Evolutionary conservation across 495 filamentous ascomycete genomes (phyloP).

Genomic region (Lineolata rhizophorae): DNA sequence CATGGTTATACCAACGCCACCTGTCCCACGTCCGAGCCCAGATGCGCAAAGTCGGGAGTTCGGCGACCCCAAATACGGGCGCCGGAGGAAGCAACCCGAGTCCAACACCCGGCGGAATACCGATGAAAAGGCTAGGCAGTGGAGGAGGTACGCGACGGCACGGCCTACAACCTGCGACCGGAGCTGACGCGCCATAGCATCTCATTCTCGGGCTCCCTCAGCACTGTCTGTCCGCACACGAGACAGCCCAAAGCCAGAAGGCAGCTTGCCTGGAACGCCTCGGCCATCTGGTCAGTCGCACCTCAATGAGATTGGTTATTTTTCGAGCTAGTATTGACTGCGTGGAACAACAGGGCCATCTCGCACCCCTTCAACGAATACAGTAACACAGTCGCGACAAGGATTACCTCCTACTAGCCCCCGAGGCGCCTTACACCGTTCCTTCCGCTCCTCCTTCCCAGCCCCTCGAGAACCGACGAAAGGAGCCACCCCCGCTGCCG

Average conservation of each 20-base stretch:
- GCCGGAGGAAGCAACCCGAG: conserved; percentile 16
- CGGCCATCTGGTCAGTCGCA: conserved; percentile 16
- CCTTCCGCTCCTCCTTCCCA: conserved; percentile 12
- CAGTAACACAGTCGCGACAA: conserved; percentile 20
- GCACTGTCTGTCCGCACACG: conserved; percentile 38
- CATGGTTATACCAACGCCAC: conserved; percentile 87
- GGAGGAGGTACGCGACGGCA: conserved; percentile 14
- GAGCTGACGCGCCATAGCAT: background rate
- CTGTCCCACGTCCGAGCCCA: conserved; percentile 73
- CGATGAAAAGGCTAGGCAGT: conserved; percentile 35
- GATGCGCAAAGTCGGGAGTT: conserved; percentile 51
- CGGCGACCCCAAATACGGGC: conserved; percentile 26
- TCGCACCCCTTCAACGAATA: conserved; percentile 23
- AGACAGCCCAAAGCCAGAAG: conserved; percentile 27
- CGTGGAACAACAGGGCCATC: conserved; percentile 18
- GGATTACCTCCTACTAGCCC: conserved; percentile 1
- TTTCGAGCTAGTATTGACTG: too few relatives aligned
- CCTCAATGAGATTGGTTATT: too few relatives aligned
- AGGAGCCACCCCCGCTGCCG: conserved; percentile 12
- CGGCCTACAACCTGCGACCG: background rate
- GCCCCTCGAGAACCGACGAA: conserved; percentile 4
- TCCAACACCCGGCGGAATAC: conserved; percentile 26
- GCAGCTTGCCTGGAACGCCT: conserved; percentile 17
- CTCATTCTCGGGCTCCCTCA: conserved; percentile 33
- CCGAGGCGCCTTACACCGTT: conserved; percentile 3